Percentiles rank a stretch among this genome's conserved stretches.
These are phyloP conservation scores for Hordeum vulgare DNA, from an alignment of 176 grass and related monocot genomes.

Conservation along the genomic window DNA sequence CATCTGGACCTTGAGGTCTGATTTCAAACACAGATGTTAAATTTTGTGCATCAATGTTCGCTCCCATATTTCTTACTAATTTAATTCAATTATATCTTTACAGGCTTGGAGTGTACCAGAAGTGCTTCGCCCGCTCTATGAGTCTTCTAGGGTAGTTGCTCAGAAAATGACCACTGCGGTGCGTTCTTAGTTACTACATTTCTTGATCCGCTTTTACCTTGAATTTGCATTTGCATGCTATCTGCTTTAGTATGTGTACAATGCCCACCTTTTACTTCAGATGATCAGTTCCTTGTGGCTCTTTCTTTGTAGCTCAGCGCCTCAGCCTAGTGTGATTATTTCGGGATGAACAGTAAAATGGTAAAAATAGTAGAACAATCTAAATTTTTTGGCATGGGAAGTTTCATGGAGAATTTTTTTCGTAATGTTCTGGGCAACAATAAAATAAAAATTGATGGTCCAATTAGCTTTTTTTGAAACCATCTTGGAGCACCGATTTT, in stretches of 20 bases:
- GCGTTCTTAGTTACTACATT: conserved; percentile 29
- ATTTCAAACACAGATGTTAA: neutral
- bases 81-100: conserved; percentile 5
- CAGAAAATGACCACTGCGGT: conserved; percentile 98
- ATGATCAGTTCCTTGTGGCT: neutral
- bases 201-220: neutral
- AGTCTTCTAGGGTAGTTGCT: conserved; percentile 85
- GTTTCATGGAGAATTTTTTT: neutral
- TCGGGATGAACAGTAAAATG: neutral
- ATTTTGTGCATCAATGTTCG: neutral
- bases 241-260: neutral
- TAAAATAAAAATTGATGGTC: neutral
- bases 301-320: neutral
- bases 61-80: neutral
- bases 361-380: neutral
- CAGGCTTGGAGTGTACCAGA: conserved; percentile 97
- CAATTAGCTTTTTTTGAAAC: neutral
- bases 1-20: conserved; percentile 92
- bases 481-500: neutral
- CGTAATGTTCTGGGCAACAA: neutral
- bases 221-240: neutral
- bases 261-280: neutral
- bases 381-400: neutral
- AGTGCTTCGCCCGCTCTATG: conserved; percentile 86
- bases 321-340: neutral